Conservation (phyloP, 768 basidiomycete species). For the Lactifluus subvellereus region DNA sequence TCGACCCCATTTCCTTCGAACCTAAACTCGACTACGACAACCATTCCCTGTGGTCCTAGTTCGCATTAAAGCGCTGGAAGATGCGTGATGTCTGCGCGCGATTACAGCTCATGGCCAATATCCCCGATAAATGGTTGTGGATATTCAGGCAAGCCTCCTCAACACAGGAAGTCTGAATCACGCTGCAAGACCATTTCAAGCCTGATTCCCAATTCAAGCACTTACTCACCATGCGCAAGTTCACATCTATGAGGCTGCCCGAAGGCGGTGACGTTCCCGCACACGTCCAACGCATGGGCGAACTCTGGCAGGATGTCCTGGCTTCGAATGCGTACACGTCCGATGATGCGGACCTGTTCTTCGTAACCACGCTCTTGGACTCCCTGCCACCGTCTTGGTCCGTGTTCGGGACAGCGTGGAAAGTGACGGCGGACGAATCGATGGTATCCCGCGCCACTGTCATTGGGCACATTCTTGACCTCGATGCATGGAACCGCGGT, state of each 20-base stretch:
- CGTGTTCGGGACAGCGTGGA: slow-evolving; percentile 15
- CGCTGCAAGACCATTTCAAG: slow-evolving; percentile 14
- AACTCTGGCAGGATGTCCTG: slow-evolving; percentile 20
- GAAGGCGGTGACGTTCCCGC: slow-evolving; percentile 16
- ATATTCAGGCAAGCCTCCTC: background rate
- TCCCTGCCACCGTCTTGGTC: slow-evolving; percentile 19
- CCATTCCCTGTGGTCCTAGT: slow-evolving; percentile 9
- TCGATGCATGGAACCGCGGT: slow-evolving; percentile 17
- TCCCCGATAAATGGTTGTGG: slow-evolving; percentile 15
- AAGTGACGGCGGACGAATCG: background rate
- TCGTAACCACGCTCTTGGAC: slow-evolving; percentile 7
- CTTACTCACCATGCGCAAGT: slow-evolving; percentile 14
- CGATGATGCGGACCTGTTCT: slow-evolving; percentile 3
- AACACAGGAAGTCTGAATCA: slow-evolving; percentile 5
- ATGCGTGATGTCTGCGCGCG: slow-evolving; percentile 15
- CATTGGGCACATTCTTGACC: slow-evolving; percentile 16
- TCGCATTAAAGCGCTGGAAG: slow-evolving; percentile 5
- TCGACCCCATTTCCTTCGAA: slow-evolving; percentile 18
- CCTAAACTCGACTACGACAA: slow-evolving; percentile 21
- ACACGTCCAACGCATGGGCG: slow-evolving; percentile 20
- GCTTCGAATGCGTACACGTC: background rate
- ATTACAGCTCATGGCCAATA: slow-evolving; percentile 15
- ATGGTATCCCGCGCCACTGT: background rate
- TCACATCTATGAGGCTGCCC: background rate
- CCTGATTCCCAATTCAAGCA: slow-evolving; percentile 14